Evolutionary conservation across 2,329 filamentous ascomycete species (phyloP).

Genomic region (Botrytis galanthina): DNA sequence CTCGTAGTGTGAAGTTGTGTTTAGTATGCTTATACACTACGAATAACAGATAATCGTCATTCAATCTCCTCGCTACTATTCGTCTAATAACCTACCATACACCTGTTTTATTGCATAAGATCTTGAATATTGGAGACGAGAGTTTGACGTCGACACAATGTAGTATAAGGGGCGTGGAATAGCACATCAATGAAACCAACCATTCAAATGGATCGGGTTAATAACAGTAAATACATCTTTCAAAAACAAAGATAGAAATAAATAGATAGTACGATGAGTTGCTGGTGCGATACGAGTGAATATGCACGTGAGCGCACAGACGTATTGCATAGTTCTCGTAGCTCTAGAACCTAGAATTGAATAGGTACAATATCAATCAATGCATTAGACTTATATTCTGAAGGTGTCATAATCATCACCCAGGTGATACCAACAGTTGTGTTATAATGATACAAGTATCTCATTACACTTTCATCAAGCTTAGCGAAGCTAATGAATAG

Average conservation of each 20-base stretch:
- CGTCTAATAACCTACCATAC: neutral
- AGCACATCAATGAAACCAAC: neutral
- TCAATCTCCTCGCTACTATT: neutral
- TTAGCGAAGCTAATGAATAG: neutral
- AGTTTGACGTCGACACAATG: neutral
- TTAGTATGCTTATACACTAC: too few species aligned
- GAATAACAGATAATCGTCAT: neutral
- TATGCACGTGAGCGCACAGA: too few species aligned
- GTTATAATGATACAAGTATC: neutral
- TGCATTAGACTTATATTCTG: too few species aligned
- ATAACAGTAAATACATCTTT: accelerated
- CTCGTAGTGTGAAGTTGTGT: too few species aligned
- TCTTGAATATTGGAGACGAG: neutral
- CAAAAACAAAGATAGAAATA: neutral
- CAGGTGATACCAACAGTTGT: too few species aligned
- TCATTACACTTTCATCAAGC: neutral
- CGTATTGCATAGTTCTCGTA: too few species aligned
- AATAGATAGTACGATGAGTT: neutral
- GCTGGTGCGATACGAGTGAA: too few species aligned
- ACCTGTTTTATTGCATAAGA: too few species aligned
- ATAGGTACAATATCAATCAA: too few species aligned
- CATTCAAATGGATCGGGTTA: neutral
- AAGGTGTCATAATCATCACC: too few species aligned
- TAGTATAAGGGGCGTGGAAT: neutral
- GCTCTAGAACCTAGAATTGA: too few species aligned